Conservation (phyloP, 192 early-diverging fungal species). For the Cetraspora pellucida region DNA sequence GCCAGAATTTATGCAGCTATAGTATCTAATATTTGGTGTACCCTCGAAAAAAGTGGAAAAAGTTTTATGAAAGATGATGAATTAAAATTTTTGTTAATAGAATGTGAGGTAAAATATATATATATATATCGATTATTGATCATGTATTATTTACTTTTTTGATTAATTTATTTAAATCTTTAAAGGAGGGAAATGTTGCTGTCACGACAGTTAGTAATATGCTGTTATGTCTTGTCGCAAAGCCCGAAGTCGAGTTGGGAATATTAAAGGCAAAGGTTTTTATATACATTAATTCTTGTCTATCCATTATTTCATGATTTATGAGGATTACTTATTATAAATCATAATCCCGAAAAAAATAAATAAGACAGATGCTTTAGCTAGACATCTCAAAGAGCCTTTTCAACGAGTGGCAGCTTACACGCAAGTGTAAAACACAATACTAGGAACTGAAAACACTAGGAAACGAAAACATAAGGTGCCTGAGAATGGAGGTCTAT, state of each 20-base stretch:
- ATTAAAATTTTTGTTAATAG: slow-evolving; percentile 49
- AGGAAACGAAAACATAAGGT: too few relatives aligned
- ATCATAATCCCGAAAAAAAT: background rate
- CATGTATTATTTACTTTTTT: background rate
- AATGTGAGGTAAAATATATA: slow-evolving; percentile 55
- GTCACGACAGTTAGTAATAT: slow-evolving; percentile 51
- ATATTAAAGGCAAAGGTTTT: slow-evolving; percentile 57
- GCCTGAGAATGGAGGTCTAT: too few relatives aligned
- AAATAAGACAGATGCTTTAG: slow-evolving; percentile 47
- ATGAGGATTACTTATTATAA: background rate
- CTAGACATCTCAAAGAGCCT: slow-evolving; percentile 54
- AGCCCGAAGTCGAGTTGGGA: slow-evolving; percentile 51
- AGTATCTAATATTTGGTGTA: slow-evolving; percentile 62
- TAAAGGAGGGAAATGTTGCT: slow-evolving; percentile 50
- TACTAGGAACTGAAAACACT: too few relatives aligned
- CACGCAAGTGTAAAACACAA: background rate
- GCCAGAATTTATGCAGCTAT: slow-evolving; percentile 62
- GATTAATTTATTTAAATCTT: background rate
- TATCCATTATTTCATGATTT: background rate
- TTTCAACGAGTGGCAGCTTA: slow-evolving; percentile 25
- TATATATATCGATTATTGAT: background rate
- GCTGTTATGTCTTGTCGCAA: slow-evolving; percentile 58
- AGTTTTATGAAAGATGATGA: slow-evolving; percentile 32
- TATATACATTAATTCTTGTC: background rate
- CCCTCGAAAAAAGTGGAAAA: slow-evolving; percentile 50